These are phyloP conservation scores for Sclerotiophoma versabilis DNA, from an alignment of 2,329 filamentous ascomycete species.

Conservation along the genomic window DNA sequence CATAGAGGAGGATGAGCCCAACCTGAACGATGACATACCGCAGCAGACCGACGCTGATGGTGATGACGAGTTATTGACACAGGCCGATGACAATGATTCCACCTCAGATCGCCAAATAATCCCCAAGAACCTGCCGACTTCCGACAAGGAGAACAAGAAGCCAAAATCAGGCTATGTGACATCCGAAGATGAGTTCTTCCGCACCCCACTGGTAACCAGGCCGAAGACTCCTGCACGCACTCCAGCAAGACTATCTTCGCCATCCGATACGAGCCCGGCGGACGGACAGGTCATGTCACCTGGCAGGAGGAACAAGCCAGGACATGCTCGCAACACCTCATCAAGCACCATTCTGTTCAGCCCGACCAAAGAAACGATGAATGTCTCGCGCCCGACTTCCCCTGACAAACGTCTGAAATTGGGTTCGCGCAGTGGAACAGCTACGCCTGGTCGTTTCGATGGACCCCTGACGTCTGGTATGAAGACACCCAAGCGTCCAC, in stretches of 20 bases:
- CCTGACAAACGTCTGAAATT: conserved; percentile 40
- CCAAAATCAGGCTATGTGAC: conserved; percentile 39
- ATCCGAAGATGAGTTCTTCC: conserved; percentile 54
- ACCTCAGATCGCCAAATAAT: conserved; percentile 37
- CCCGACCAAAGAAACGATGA: conserved; percentile 58
- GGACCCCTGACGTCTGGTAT: conserved; percentile 32
- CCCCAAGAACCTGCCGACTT: conserved; percentile 21
- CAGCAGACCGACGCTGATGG: conserved; percentile 82
- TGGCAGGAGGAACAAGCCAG: conserved; percentile 34
- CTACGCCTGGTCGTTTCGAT: conserved; percentile 41
- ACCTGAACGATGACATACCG: conserved; percentile 53
- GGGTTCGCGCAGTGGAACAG: conserved; percentile 42
- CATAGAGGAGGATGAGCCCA: conserved; percentile 56
- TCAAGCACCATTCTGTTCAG: conserved; percentile 86
- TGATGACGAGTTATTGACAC: conserved; percentile 86
- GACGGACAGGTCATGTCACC: conserved; percentile 43
- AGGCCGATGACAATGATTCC: conserved; percentile 62
- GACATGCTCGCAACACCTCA: conserved; percentile 77
- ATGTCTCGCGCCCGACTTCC: conserved; percentile 44
- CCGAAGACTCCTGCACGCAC: conserved; percentile 37
- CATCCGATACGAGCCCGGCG: conserved; percentile 43
- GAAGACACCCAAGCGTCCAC: conserved; percentile 54
- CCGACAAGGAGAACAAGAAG: conserved; percentile 38
- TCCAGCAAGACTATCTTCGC: conserved; percentile 30
- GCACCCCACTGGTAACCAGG: conserved; percentile 49